Evolutionary conservation across 768 basidiomycete genomes (phyloP).

Genomic region (Tephrocybe sp.): DNA sequence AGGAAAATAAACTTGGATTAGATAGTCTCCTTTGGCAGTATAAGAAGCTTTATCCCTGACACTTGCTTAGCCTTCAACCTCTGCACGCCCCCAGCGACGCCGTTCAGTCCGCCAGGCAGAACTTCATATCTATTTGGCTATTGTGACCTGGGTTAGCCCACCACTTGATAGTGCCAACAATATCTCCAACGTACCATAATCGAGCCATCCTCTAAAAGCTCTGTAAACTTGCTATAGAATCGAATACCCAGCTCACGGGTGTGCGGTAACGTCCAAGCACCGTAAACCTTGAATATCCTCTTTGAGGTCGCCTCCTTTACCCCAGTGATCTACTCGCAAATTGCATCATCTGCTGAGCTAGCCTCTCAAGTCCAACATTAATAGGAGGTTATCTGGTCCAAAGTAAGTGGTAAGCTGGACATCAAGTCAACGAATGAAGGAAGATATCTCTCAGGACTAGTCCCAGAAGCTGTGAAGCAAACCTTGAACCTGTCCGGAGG

Average conservation of each 20-base stretch:
- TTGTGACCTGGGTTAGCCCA: neutral
- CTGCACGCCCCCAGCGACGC: constrained; percentile 40
- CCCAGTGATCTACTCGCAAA: too few relatives aligned
- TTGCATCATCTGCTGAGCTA: too few relatives aligned
- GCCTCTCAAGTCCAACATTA: too few relatives aligned
- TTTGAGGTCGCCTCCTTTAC: constrained; percentile 10
- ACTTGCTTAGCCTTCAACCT: constrained; percentile 38
- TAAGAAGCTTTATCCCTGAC: constrained; percentile 45
- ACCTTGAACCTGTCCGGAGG: too few relatives aligned
- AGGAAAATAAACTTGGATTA: neutral
- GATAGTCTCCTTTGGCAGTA: constrained; percentile 27
- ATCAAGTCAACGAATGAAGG: too few relatives aligned
- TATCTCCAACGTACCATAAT: constrained; percentile 19
- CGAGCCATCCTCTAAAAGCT: constrained; percentile 18
- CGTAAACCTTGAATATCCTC: constrained; percentile 5
- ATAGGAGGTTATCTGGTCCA: too few relatives aligned
- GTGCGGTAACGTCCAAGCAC: constrained; percentile 4
- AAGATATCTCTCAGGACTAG: too few relatives aligned
- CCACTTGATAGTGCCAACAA: neutral
- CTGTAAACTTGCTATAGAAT: constrained; percentile 12
- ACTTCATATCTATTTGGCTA: constrained; percentile 46
- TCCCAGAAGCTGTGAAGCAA: too few relatives aligned
- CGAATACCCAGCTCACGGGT: constrained; percentile 6
- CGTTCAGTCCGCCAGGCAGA: constrained; percentile 44
- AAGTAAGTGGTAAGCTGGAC: too few relatives aligned